Evolutionary conservation across 192 early-diverging fungal genomes (phyloP).

Genomic region (Phycomyces blakesleeanus): DNA sequence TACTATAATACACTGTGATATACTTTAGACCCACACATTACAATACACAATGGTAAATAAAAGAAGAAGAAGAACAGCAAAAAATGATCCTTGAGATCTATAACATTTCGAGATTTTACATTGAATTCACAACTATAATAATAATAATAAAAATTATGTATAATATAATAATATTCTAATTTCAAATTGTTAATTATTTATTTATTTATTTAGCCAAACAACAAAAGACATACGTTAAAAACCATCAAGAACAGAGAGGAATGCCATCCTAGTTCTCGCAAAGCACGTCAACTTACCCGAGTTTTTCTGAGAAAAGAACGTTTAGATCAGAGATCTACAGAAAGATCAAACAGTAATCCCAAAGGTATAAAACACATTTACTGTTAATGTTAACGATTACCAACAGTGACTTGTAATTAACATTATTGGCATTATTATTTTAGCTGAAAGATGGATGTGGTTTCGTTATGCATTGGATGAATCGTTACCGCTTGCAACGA

Average conservation of each 20-base stretch:
- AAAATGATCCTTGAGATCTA: neutral
- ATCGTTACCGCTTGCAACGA: conserved; percentile 22
- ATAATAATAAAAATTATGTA: too few species aligned
- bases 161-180: too few species aligned
- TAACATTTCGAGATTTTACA: too few species aligned
- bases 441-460: conserved; percentile 50
- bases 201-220: conserved; percentile 42
- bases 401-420: too few species aligned
- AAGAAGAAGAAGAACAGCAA: neutral
- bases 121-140: too few species aligned
- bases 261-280: conserved; percentile 54
- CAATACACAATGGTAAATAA: neutral
- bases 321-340: conserved; percentile 38
- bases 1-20: neutral
- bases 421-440: conserved; percentile 16
- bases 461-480: conserved; percentile 53
- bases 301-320: conserved; percentile 48
- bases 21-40: neutral
- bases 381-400: too few species aligned
- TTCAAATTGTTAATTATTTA: too few species aligned
- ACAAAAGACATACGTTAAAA: conserved; percentile 53
- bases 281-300: conserved; percentile 49
- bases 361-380: too few species aligned
- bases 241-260: conserved; percentile 54
- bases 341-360: conserved; percentile 18